phyloP scores from a whole-genome alignment of 2,329 filamentous ascomycete species.

The Byssothecium circinans region DNA sequence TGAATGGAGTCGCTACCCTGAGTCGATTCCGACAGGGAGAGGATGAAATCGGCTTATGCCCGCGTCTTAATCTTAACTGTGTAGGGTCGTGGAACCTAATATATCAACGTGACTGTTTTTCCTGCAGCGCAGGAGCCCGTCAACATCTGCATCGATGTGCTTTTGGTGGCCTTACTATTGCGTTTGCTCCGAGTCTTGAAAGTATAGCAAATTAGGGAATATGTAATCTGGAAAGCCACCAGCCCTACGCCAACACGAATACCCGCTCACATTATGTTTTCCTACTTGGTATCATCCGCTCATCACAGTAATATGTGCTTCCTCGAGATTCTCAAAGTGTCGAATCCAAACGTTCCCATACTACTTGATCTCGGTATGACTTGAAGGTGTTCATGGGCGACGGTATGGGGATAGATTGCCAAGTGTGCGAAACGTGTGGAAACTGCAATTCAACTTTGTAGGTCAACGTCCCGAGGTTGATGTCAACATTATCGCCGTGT shows the following conservation, averaged over 20 bases:
- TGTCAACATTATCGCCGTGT: conserved; percentile 30
- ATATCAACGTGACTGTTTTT: conserved; percentile 22
- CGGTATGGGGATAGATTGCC: conserved; percentile 32
- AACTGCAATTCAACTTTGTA: no score
- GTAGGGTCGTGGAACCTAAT: conserved; percentile 14
- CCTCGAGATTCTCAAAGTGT: conserved; percentile 26
- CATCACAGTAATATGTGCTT: conserved; percentile 29
- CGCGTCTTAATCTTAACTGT: conserved; percentile 16
- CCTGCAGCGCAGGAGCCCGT: conserved; percentile 25
- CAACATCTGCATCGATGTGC: conserved; percentile 28
- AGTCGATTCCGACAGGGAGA: conserved; percentile 15
- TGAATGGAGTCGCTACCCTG: conserved; percentile 28
- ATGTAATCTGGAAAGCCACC: conserved; percentile 6
- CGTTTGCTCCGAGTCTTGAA: conserved; percentile 26
- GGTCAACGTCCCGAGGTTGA: conserved; percentile 21
- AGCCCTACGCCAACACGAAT: no score
- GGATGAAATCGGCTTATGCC: conserved; percentile 20
- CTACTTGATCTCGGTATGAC: conserved; percentile 27
- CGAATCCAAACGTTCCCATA: conserved; percentile 8
- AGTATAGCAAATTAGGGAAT: conserved; percentile 31
- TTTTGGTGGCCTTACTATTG: conserved; percentile 27
- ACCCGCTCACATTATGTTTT: conserved; percentile 31
- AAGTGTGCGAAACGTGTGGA: no score
- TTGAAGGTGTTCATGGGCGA: conserved; percentile 31
- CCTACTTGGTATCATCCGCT: conserved; percentile 32